Conservation (phyloP, 495 filamentous ascomycete genomes). For the Podospora comata region DNA sequence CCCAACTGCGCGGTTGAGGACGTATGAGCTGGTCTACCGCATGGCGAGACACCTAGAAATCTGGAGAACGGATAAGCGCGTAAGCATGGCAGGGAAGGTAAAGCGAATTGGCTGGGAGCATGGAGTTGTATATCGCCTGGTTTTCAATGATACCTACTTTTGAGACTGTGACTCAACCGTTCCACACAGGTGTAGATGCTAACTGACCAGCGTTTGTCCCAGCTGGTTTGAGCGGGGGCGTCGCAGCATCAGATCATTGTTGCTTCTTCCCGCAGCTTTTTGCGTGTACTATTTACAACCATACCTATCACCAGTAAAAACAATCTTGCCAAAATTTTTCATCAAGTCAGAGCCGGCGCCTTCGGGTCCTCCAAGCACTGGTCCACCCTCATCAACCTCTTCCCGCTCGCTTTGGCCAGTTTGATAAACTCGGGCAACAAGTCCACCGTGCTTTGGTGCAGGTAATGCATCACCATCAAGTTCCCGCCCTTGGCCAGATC, state of each 20-base stretch:
- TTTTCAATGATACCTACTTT: neutral
- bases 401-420: conserved; percentile 62
- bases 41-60: neutral
- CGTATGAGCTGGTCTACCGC: conserved; percentile 12
- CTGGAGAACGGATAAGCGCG: neutral
- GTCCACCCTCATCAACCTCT: conserved; percentile 72
- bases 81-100: neutral
- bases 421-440: conserved; percentile 68
- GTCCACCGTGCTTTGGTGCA: conserved; percentile 63
- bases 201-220: no score
- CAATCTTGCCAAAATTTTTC: neutral
- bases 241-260: no score
- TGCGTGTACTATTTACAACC: neutral
- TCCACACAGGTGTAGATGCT: neutral
- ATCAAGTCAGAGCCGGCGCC: conserved; percentile 52
- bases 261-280: neutral
- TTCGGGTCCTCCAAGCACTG: conserved; percentile 72
- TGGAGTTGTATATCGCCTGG: neutral
- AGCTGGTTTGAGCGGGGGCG: no score
- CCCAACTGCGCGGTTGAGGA: conserved; percentile 85
- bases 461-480: conserved; percentile 74
- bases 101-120: neutral
- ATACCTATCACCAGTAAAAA: neutral
- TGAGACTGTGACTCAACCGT: neutral
- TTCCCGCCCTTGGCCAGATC: conserved; percentile 65